Conservation (phyloP, 2,329 filamentous ascomycete species). For the Endocalyx cinctus region DNA sequence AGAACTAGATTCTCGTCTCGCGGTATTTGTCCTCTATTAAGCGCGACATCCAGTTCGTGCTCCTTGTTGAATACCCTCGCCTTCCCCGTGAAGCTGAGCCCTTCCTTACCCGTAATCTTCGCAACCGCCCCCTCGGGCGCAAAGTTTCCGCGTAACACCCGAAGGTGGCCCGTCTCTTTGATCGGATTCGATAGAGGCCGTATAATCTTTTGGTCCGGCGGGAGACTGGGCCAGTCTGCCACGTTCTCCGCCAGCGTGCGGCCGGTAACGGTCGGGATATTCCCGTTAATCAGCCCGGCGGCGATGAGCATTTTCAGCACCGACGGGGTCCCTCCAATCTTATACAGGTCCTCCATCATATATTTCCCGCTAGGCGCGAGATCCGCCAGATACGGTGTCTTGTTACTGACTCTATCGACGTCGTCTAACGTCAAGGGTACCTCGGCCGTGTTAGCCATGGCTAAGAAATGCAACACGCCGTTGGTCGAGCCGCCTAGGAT, state of each 20-base stretch:
- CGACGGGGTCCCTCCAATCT: constrained; percentile 69
- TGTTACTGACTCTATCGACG: constrained; percentile 74
- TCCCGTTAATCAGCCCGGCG: constrained; percentile 64
- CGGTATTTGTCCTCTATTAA: constrained; percentile 62
- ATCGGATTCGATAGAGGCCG: constrained; percentile 67
- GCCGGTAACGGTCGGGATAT: constrained; percentile 68
- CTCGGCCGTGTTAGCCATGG: constrained; percentile 82
- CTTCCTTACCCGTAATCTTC: constrained; percentile 96
- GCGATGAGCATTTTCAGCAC: constrained; percentile 72
- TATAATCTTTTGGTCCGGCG: constrained; percentile 70
- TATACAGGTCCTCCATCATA: constrained; percentile 74
- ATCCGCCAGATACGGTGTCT: constrained; percentile 82
- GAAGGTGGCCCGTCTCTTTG: constrained; percentile 81
- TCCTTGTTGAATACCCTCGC: constrained; percentile 88
- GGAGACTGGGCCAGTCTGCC: constrained; percentile 59
- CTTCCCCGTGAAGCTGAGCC: constrained; percentile 72
- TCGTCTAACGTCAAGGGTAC: constrained; percentile 76
- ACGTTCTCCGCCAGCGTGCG: constrained; percentile 72
- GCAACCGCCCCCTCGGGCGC: constrained; percentile 86
- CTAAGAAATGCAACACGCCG: constrained; percentile 81
- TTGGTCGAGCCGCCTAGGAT: constrained; percentile 88
- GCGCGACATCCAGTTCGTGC: constrained; percentile 67
- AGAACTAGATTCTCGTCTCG: constrained; percentile 79
- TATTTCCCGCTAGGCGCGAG: constrained; percentile 79
- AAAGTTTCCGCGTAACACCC: constrained; percentile 82